Evolutionary conservation across 352 stramenopile species (phyloP).

Genomic region (Phytophthora citricola): DNA sequence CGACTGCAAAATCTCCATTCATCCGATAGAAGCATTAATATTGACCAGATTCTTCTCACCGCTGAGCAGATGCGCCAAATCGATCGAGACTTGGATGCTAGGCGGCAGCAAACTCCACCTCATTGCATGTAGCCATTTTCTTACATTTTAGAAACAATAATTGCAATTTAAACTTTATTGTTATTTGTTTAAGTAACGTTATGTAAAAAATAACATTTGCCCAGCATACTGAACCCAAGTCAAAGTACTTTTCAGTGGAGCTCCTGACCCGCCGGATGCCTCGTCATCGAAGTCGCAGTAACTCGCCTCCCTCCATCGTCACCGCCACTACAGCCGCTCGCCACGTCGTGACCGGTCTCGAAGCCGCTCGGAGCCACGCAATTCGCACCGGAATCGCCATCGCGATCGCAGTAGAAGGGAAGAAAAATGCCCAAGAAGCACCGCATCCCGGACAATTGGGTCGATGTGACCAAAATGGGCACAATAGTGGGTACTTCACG

Average conservation of each 20-base stretch:
- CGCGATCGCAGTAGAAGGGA: conserved; percentile 2
- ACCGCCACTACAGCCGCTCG: conserved; percentile 8
- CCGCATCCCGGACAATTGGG: conserved; percentile 82
- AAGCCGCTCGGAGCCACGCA: conserved; percentile 9
- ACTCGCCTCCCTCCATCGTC: conserved; percentile 22
- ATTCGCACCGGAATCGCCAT: conserved; percentile 11
- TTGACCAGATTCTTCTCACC: conserved; percentile 43
- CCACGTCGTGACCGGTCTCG: conserved; percentile 3
- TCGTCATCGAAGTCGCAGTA: conserved; percentile 15
- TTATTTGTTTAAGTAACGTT: no score
- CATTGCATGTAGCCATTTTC: conserved; percentile 11
- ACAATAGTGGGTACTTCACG: conserved; percentile 53
- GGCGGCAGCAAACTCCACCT: neutral
- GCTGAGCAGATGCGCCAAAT: conserved; percentile 59
- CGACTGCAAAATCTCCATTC: conserved; percentile 49
- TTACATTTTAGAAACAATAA: neutral
- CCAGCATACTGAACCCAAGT: conserved; percentile 3
- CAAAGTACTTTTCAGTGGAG: conserved; percentile 2
- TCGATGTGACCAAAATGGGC: conserved; percentile 81
- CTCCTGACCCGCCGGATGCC: conserved; percentile 3
- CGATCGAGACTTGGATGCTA: conserved; percentile 39
- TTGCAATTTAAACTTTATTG: neutral
- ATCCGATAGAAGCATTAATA: conserved; percentile 15
- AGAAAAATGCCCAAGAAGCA: conserved; percentile 43
- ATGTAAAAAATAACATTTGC: no score